Evolutionary conservation across 306 rosid genomes (phyloP), one percentile per base, ranked within the genome.

Genomic region (Trifolium dubium): DNA sequence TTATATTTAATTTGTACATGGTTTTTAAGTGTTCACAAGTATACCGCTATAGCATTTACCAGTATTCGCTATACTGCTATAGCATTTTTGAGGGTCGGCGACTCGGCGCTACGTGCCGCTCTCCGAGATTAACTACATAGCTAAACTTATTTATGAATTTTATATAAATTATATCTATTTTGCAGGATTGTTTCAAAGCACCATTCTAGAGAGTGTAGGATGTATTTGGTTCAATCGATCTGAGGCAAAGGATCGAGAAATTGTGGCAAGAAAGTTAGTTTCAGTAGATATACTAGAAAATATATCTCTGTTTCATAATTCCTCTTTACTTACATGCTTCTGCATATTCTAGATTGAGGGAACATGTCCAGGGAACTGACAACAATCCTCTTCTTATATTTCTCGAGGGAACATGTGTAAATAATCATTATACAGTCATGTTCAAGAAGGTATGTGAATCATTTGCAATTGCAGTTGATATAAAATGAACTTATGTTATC

Each of bases 391-490:
- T 94, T 79, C 98, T 94, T 69, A 91, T 91, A 87, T 94, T 94
- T 82, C 98, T 97, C 0, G 96, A 94, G 79, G 98, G 98, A 83
- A 94, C 98, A 50, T 94, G 98, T 87, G 98, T 94, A 71, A 94
- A 94, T 85, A 94, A 94, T 78, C 92, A 94, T 68, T 94, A 94
- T 71, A 85, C 98, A 10, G 98, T 94, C 64, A 91, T 94, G 98
- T 94, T 94, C 83, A 94, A 94, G 86, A 94, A 91, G 96, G 98
- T 89, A 71, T 37, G 59, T 44, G 62, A 71, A 50, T 81, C 51
- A 30, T 47, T 75, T 61, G 59, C 41, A 31, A 11, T 35, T 17
- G 32, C 73, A 0, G 30, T 51, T 44, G 23, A 54, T 69, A 18
- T 51, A 64, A 72, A 74, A 60, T 73, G 65, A 56, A 60, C 37